These are phyloP conservation scores for Neonectria sp. DNA, from an alignment of 2,329 filamentous ascomycete genomes.

Conservation along the genomic window DNA sequence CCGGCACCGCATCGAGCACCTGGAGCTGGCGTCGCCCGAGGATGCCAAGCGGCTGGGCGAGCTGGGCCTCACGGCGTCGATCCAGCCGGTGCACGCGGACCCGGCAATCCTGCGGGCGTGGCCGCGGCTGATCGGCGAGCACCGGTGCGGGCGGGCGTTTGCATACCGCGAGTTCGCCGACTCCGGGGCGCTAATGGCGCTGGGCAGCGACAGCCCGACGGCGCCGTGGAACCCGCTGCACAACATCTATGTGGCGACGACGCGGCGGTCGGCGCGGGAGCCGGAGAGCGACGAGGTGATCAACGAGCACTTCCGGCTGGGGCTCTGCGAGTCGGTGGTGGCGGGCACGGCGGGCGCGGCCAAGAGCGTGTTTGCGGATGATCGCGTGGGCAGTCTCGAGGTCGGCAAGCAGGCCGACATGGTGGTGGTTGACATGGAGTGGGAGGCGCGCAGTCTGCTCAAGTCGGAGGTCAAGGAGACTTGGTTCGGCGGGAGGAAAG, in stretches of 20 bases:
- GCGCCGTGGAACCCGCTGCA: slow-evolving; percentile 67
- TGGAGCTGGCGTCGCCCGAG: slow-evolving; percentile 69
- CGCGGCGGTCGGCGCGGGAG: slow-evolving; percentile 66
- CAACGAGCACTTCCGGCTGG: slow-evolving; percentile 67
- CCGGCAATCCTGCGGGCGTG: slow-evolving; percentile 73
- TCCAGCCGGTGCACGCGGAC: slow-evolving; percentile 70
- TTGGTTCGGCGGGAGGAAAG: slow-evolving; percentile 64
- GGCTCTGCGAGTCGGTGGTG: slow-evolving; percentile 65
- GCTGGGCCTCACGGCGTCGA: slow-evolving; percentile 71
- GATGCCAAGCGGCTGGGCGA: slow-evolving; percentile 70
- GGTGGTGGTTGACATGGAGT: slow-evolving; percentile 62
- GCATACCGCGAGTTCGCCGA: slow-evolving; percentile 73
- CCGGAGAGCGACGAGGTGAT: slow-evolving; percentile 58
- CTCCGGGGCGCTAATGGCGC: slow-evolving; percentile 65
- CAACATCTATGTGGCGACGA: slow-evolving; percentile 71
- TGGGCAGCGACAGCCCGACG: slow-evolving; percentile 71
- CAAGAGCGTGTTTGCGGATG: slow-evolving; percentile 66
- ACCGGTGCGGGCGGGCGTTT: slow-evolving; percentile 69
- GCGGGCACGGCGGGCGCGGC: slow-evolving; percentile 68
- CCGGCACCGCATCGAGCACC: slow-evolving; percentile 74
- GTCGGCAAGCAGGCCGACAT: slow-evolving; percentile 70
- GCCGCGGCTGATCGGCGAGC: slow-evolving; percentile 68
- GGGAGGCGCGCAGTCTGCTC: slow-evolving; percentile 63
- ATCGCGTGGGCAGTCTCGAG: slow-evolving; percentile 64
- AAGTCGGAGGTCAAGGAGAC: slow-evolving; percentile 65